Evolutionary conservation across 2,329 filamentous ascomycete species (phyloP), one percentile per base, ranked within the genome.

Genomic region (Diaporthe citriasiana): DNA sequence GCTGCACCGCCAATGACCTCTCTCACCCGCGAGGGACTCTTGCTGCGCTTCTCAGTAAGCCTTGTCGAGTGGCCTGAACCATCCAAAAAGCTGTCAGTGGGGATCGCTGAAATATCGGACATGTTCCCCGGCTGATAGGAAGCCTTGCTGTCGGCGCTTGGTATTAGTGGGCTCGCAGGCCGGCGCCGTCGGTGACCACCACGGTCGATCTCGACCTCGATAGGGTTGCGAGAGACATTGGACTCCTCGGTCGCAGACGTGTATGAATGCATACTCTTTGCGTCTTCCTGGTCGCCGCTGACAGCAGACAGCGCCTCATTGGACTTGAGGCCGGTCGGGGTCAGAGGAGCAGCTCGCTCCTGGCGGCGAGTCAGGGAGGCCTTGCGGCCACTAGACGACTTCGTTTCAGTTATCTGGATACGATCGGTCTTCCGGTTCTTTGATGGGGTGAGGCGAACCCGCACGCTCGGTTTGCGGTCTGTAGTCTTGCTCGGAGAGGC

Each of bases 201-300:
- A 66, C 90, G 88, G 79, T 95, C 89, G 76, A 98, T 94, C 82
- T 98, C 96, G 75, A 98, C 94, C 81, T 98, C 95, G 77, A 98
- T 92, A 47, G 95, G 95, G 70, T 93, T 92, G 71, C 89, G 87
- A 42, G 90, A 91, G 73, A 95, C 88, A 82, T 93, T 95, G 76
- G 94, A 96, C 82, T 94, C 94, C 81, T 94, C 93, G 10, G 92
- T 94, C 25, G 89, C 91, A 69, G 95, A 97, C 45, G 93, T 93
- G 81, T 94, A 94, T 50, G 94, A 97, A 77, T 88, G 89, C 81
- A 92, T 86, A 80, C 92, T 94, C 75, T 88, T 86, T 73, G 89
- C 90, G 85, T 94, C 93, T 72, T 92, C 91, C 71, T 76, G 74
- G 57, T 81, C 80, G 51, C 78, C 78, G 65, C 77, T 79, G 56